Base-by-base conservation (phyloP, 129 eudicot genomes). In the Sambucus nigra region DNA sequence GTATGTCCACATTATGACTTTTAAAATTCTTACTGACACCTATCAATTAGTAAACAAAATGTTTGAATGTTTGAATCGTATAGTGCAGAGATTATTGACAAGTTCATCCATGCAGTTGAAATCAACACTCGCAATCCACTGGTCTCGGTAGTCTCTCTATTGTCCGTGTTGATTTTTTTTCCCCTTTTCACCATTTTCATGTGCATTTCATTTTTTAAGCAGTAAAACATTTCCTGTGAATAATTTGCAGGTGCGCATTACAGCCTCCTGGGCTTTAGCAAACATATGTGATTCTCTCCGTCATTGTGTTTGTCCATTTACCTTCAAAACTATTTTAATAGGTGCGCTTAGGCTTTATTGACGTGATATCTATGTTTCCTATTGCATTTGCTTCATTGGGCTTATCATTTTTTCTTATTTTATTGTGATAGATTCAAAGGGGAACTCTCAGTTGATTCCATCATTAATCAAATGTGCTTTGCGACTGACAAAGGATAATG, bases 181-280 rank as follows among this genome's bases (percentile, higher is more conserved):
- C 53, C 17, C 29, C 19, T 58, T 28, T 48, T 4, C 11, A n/a
- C 28, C 18, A 27, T 31, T 4, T 27, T 62, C 17, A 39, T 56
- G 32, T 26, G 7, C 29, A 45, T 40, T 60, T 16, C 40, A 25
- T 20, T 10, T 28, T 40, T 25, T 31, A 5, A 47, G 53, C 21
- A 25, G 12, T n/a, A 10, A 28, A 47, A 28, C n/a, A 15, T 3
- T 19, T 64, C 14, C 5, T 42, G 19, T 27, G 7, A 5, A 29
- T 56, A 23, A 61, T 49, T 61, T 84, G 65, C 73, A 91, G 98
- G 96, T 86, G 22, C 95, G 99, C 20, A 70, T 86, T 67, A 77
- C 94, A 53, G 91, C 99, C 27, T 77, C 99, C 10, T 92, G 99
- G 99, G 96, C 99, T 55, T 60, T 92, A 53, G 96, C 99, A 12